Conservation (phyloP, 345 rosid genomes). For the Syzygium jambos region DNA sequence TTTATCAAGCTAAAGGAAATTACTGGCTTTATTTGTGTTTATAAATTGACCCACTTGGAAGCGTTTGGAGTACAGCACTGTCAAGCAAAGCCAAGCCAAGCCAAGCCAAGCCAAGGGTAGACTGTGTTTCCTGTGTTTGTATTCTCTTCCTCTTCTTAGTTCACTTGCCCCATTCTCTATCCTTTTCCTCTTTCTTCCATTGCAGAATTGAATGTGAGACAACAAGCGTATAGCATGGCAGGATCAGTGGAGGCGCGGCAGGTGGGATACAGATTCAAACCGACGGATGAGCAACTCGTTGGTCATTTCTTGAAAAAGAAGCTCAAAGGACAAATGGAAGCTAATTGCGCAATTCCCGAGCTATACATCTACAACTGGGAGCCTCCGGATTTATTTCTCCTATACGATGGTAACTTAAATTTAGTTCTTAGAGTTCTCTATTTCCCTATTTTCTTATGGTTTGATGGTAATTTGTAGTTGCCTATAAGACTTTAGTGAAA, state of each 20-base stretch:
- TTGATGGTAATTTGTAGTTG: background rate
- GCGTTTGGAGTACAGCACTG: background rate
- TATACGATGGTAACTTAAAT: background rate
- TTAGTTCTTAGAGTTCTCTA: background rate
- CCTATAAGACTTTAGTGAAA: background rate
- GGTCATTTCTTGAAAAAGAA: background rate
- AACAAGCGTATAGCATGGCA: background rate
- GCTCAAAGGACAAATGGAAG: background rate
- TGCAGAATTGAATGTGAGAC: background rate
- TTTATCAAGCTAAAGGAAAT: background rate
- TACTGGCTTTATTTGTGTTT: background rate
- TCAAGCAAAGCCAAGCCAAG: background rate
- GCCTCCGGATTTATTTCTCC: background rate
- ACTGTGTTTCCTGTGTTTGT: background rate
- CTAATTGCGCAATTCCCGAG: background rate
- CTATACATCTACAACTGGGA: background rate
- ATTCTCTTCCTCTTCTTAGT: background rate
- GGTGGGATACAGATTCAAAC: background rate
- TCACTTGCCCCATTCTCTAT: background rate
- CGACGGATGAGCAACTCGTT: background rate
- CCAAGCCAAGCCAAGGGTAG: background rate
- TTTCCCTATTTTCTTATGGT: background rate
- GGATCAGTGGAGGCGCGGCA: background rate
- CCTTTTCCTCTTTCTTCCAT: background rate
- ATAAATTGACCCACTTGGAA: background rate